Percentiles rank a stretch among this genome's conserved stretches.
phyloP scores from a whole-genome alignment of 306 rosid genomes.

The Dalbergia cultrata region DNA sequence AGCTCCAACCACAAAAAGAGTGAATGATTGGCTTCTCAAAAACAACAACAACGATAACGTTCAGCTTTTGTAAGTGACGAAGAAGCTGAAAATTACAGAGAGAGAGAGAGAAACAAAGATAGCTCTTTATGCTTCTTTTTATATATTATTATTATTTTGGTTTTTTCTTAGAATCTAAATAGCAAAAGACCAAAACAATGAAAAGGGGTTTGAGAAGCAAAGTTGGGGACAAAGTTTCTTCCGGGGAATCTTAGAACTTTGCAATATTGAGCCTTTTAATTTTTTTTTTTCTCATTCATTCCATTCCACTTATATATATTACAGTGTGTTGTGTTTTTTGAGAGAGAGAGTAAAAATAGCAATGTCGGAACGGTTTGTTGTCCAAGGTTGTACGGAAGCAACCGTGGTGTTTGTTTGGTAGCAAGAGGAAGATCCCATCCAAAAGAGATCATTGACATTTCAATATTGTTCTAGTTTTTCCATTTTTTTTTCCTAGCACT shows the following conservation, averaged over 20 bases:
- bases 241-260: slow-evolving; percentile 50
- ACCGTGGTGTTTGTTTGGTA: neutral
- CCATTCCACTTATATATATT: slow-evolving; percentile 31
- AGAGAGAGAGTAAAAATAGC: slow-evolving; percentile 21
- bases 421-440: neutral
- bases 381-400: slow-evolving; percentile 47
- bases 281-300: slow-evolving; percentile 19
- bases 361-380: slow-evolving; percentile 11
- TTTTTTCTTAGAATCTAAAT: slow-evolving; percentile 57
- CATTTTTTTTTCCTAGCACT: too few species aligned
- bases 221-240: slow-evolving; percentile 55
- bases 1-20: slow-evolving; percentile 20
- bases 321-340: neutral
- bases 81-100: slow-evolving; percentile 21
- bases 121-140: slow-evolving; percentile 41
- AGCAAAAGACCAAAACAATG: slow-evolving; percentile 24
- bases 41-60: neutral
- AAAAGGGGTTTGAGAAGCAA: slow-evolving; percentile 12
- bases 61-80: slow-evolving; percentile 40
- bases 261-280: slow-evolving; percentile 28
- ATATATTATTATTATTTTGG: neutral
- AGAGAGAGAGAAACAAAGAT: slow-evolving; percentile 27
- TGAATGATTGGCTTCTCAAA: neutral
- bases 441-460: neutral
- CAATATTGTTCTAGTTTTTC: too few species aligned